Base-by-base conservation (phyloP, 352 stramenopile genomes). In the Pythium pyrilobum region DNA sequence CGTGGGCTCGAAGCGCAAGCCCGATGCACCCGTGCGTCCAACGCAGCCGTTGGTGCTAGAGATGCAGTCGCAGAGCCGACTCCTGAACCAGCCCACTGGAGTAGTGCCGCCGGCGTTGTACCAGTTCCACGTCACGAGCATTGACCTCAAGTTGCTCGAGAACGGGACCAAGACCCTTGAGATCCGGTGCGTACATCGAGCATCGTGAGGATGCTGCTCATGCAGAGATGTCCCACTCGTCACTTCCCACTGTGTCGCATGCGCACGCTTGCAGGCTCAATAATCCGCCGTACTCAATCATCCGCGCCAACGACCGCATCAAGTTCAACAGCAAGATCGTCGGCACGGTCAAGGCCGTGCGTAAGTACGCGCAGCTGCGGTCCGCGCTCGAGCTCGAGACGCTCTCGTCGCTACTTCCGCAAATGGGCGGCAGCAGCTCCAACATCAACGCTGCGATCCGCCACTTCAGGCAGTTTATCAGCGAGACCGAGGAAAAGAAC, bases 381-480 rank as follows among this genome's bases (percentile, higher is more conserved):
- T 74, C 79, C 2, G 67, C 84, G 33, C 47, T 89, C 25, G 65
- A 80, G 57, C 62, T 67, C 31, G 79, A 89, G 62, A 56, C 71
- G 15, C n/a, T 89, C 20, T 57, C 41, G 10, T 61, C 61, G 13
- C 59, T 89, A 25, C 46, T 87, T 2, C 76, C 79, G 10, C 16
- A 38, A 1, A 37, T 25, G 24, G 4, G 15, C 15, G 47, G n/a
- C 43, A 36, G 24, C 13, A 45, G 9, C 15, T 21, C 27, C 60
- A 13, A 41, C 56, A 18, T 61, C 61, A 23, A 73, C 15, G 63
- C 54, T 25, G 71, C 64, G 5, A 59, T 73, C 29, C 72, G 66
- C n/a, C 69, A 81, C 39, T 69, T 81, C 33, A 68, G 79, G 12
- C 76, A 85, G 44, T 85, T 85, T 24, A 74, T 87, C 49, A 87